Percentiles rank a stretch among this genome's conserved stretches.
Conservation (phyloP, 2,329 filamentous ascomycete species). For the Fusarium xyrophilum region DNA sequence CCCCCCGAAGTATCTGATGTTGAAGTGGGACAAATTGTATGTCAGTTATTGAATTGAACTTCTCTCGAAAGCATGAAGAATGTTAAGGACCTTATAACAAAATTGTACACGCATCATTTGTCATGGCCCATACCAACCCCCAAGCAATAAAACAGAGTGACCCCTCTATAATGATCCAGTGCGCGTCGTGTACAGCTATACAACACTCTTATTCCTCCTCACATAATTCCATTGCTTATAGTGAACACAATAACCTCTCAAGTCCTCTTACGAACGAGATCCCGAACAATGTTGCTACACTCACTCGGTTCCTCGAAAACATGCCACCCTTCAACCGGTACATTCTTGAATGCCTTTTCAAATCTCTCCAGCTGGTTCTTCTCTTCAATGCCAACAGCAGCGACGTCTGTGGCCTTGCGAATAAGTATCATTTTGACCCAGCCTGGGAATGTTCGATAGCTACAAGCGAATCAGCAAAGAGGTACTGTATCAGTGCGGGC, state of each 20-base stretch:
- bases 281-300: constrained; percentile 50
- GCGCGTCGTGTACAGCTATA: not conserved
- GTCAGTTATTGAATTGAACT: not conserved
- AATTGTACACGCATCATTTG: not conserved
- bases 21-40: not conserved
- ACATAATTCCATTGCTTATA: constrained; percentile 7
- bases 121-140: not conserved
- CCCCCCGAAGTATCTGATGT: not conserved
- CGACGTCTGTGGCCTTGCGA: constrained; percentile 79
- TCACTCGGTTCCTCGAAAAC: constrained; percentile 82
- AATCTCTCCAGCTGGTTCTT: constrained; percentile 80
- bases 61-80: not conserved
- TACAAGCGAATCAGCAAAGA: constrained; percentile 40
- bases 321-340: constrained; percentile 76
- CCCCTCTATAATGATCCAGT: not conserved
- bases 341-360: constrained; percentile 77
- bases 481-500: not conserved
- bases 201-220: not conserved
- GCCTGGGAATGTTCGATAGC: constrained; percentile 68
- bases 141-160: not conserved
- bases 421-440: constrained; percentile 90
- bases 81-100: not conserved
- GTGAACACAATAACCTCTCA: not conserved
- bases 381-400: constrained; percentile 71
- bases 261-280: constrained; percentile 29